Evolutionary conservation across 2,329 filamentous ascomycete species (phyloP).

Genomic region (Podosphaera fusca): DNA sequence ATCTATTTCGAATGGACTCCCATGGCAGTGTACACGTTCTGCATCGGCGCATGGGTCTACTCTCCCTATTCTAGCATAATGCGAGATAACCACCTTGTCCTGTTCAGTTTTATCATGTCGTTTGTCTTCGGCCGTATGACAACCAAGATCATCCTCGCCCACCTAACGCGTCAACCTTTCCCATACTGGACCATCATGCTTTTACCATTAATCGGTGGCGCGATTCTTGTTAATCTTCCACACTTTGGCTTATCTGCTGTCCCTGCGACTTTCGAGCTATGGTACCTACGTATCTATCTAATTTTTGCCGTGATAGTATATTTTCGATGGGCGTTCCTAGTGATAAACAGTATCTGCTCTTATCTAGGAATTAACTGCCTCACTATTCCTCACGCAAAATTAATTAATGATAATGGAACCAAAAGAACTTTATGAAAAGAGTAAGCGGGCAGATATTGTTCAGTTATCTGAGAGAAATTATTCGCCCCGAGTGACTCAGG

Average conservation of each 20-base stretch:
- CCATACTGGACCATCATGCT: constrained; percentile 92
- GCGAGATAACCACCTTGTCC: constrained; percentile 62
- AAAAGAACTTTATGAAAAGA: constrained; percentile 1
- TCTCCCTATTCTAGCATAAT: constrained; percentile 70
- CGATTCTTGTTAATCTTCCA: constrained; percentile 62
- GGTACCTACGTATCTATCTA: constrained; percentile 70
- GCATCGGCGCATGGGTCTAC: constrained; percentile 65
- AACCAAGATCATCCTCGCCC: constrained; percentile 94
- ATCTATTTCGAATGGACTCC: constrained; percentile 89
- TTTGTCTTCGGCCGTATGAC: constrained; percentile 97
- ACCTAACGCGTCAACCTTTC: constrained; percentile 81
- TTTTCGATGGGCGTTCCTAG: constrained; percentile 76
- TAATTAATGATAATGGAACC: constrained; percentile 11
- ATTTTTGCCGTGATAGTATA: constrained; percentile 68
- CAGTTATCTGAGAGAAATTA: too few species aligned
- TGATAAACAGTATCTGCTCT: constrained; percentile 75
- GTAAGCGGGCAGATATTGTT: too few species aligned
- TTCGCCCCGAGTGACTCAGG: too few species aligned
- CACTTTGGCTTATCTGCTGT: constrained; percentile 47
- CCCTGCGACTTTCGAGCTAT: constrained; percentile 42
- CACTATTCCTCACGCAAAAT: constrained; percentile 48
- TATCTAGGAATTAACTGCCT: constrained; percentile 88
- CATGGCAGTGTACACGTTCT: constrained; percentile 57
- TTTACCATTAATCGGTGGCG: constrained; percentile 65
- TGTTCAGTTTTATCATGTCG: constrained; percentile 86